Evolutionary conservation across 2,329 filamentous ascomycete species (phyloP), one percentile per base, ranked within the genome.

Genomic region (Aplosporella prunicola): DNA sequence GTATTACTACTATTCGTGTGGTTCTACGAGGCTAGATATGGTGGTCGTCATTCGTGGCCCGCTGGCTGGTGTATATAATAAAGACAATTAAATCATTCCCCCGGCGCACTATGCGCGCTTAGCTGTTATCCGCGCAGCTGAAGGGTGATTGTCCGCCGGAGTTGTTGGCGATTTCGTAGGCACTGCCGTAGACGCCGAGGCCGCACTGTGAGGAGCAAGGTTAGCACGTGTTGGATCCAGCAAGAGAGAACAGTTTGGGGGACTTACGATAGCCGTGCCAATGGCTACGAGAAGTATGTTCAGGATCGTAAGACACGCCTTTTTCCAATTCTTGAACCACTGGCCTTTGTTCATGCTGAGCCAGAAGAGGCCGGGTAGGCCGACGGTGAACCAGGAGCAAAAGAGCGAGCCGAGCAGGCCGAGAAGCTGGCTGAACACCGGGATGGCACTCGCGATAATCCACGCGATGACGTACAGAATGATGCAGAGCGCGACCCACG

Each of bases 361-460:
- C 68, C 68, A 72, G 44, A 72, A 71, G 8, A 63, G 63, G 5
- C 68, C 69, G 1, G 67, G 66, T 27, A 71, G 59, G 1, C 69
- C 69, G 44, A 69, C 72, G 2, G 67, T 72, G 41, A 68, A 73
- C 69, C 69, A 73, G 1, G 63, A 60, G 2, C 69, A 68, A 43
- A 74, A 73, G 5, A 72, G 51, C 5, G 61, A 62, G 0, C 68
- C 66, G 13, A 66, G 58, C 26, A 73, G 66, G 3, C 67, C 68
- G 23, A 73, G 64, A 8, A 73, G 51, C 39, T 72, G 71, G 43
- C 66, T 68, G 56, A 73, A 72, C 15, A 71, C 65, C 2, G 69
- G 70, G 22, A 73, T 67, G 3, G 67, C 66, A 1, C 69, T 62
- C 0, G 62, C 62, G n/a, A 66, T 45, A 7, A 65, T 47, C 45